Evolutionary conservation across 305 asterid species (phyloP), one percentile per base, ranked within the genome.

Genomic region (Solanum aculeatissimum): DNA sequence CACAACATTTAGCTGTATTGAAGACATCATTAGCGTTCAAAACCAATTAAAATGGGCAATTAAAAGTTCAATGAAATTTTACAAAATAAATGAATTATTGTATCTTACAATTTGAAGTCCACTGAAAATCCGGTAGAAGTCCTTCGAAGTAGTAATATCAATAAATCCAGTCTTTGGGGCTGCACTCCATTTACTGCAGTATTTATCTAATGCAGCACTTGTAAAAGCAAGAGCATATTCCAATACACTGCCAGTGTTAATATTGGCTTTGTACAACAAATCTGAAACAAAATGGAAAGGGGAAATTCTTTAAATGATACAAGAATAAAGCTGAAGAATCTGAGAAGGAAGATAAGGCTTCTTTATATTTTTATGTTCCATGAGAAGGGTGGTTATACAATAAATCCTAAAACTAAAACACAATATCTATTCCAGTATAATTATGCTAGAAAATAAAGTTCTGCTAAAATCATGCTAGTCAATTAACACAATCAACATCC

Each of bases 161-260:
- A 95, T 90, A 77, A 97, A 97, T 15, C 99, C 99, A 0, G 99
- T 95, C 91, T 90, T 97, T 49, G 99, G 98, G 80, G 94, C 88
- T 81, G 97, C 91, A 77, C 98, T 94, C 99, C 99, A 97, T 90
- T 94, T 95, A 86, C 90, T 93, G 72, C 99, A 97, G 88, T 95
- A 97, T 86, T 95, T 97, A 86, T 97, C 99, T 85, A 97, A 83
- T 84, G 98, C 98, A 71, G 99, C 99, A 91, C 98, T 97, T 51
- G 97, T 94, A 86, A 97, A 97, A 83, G 99, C 99, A 83, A 97
- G 97, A 29, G 98, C 94, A 87, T 95, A 97, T 85, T 97, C 99
- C 89, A 97, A 92, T 83, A 95, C 99, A 85, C 98, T 97, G 88
- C 99, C 99, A 32, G 98, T 96, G 75, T 95, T 93, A 45, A 94